Evolutionary conservation across 495 filamentous ascomycete species (phyloP), one percentile per base, ranked within the genome.

Genomic region (Talaromyces nanjingensis): DNA sequence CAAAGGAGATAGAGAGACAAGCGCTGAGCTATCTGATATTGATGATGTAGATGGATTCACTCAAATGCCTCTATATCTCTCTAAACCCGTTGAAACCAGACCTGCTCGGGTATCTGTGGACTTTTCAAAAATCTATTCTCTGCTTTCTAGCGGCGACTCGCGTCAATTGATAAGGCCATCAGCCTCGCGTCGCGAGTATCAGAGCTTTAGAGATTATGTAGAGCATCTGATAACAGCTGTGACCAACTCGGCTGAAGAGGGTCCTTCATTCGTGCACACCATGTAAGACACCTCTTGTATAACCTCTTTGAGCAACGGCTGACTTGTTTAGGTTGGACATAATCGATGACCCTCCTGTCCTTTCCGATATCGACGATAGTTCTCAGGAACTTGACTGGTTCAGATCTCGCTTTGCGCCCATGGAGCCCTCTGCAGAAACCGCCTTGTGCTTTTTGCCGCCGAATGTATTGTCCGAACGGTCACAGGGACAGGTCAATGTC

Each of bases 191-290:
- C 27, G 12, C 6, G 31, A 33, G 31, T 59, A 34, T 22, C 27
- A 59, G 31, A 59, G 56, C 29, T 59, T 59, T 6, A 33, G 56
- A 59, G 56, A 59, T 33, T 59, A 59, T 59, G 56, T 59, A 24
- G 56, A 59, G 56, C 56, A 37, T 59, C 18, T 59, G 27, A 22
- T 59, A n/a, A 25, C 11, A 33, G 27, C 27, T 4, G 31, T 59
- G 29, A 33, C 29, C n/a, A 24, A 29, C 9, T 33, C 29, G 8
- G 45, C 60, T 22, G 60, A 62, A 53, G 45, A 52, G 11, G 39
- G 27, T 1, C 25, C 60, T 53, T 6, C 25, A 12, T 52, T 49
- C 27, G 25, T 47, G n/a, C 60, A 53, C 12, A 62, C 60, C n/a
- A 62, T 62, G 59, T 61, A 61, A 49, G 59, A 24, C 33, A 49